A percentile compares a stretch with the other conserved stretches of the same genome.
Conservation (phyloP, 2,329 filamentous ascomycete genomes). For the Podosphaera xanthii region DNA sequence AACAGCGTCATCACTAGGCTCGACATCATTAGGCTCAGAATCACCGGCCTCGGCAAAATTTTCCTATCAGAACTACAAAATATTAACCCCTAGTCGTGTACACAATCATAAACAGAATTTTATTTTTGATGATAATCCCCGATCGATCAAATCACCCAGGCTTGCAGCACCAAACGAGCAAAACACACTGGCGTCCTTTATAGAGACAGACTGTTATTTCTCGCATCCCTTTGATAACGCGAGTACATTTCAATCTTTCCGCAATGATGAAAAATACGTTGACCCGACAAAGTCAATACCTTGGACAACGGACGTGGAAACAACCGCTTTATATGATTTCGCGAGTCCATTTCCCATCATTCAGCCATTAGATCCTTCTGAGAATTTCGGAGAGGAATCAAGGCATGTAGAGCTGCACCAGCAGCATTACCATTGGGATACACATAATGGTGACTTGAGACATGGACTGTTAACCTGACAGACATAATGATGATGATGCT, state of each 20-base stretch:
- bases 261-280: constrained; percentile 10
- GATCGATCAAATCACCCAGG: constrained; percentile 15
- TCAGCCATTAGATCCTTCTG: constrained; percentile 11
- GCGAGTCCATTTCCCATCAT: constrained; percentile 4
- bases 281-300: constrained; percentile 7
- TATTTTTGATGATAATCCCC: constrained; percentile 14
- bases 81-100: constrained; percentile 6
- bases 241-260: constrained; percentile 5
- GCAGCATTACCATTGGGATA: constrained; percentile 13
- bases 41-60: constrained; percentile 5
- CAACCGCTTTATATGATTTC: constrained; percentile 8
- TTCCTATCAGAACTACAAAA: constrained; percentile 6
- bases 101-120: constrained; percentile 5
- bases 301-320: constrained; percentile 11
- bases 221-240: constrained; percentile 9
- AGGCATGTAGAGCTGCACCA: constrained; percentile 4
- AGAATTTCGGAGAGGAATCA: constrained; percentile 10
- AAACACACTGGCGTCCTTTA: constrained; percentile 7
- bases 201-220: constrained; percentile 10
- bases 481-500: neutral
- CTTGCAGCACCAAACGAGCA: constrained; percentile 12
- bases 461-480: neutral
- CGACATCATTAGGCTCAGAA: constrained; percentile 8
- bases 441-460: constrained; percentile 4
- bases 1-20: neutral